Base-by-base conservation (phyloP, 192 early-diverging fungal genomes). In the Mortierella antarctica region DNA sequence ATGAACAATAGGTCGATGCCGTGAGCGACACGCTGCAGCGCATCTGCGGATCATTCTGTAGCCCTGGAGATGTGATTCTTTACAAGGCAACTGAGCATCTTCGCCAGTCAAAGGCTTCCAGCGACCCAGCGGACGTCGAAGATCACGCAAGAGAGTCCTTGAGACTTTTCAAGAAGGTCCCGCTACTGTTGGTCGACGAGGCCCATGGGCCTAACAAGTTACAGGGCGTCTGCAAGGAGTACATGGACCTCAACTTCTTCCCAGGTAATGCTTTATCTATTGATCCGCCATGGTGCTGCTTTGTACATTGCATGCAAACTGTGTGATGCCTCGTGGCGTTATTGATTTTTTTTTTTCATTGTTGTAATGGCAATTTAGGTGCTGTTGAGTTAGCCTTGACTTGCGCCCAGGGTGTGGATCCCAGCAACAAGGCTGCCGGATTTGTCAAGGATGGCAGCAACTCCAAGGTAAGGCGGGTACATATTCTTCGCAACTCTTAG, bases 11-110 rank as follows among this genome's bases (percentile, higher is more conserved):
- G 65, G 70, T 83, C 46, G 73, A 83, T 61, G 82, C 75, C 17
- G 84, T 95, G 51, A 89, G 89, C 54, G 87, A 90, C 41, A 83
- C 88, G 44, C 77, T 95, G 55, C 86, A 87, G 69, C 74, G 86
- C 23, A 84, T 86, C 13, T 95, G 93, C 72, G 84, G 88, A 44
- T 83, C 86, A 1, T 88, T 95, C 69, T 94, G 92, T 72, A 86
- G 82, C 15, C 66, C 84, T 2, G 82, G 85, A 12, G 93, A 95
- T 68, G 89, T 93, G 31, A 77, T 89, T 1, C 78, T 93, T 53
- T 93, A 90, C 82, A 85, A 88, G 82, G 91, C 89, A 5, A 74
- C 88, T 5, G 91, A 92, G 82, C 60, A 79, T 23, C 66, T 91
- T 23, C 84, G 87, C 60, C 81, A 83, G 46, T 85, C 91, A 1